Base-by-base conservation (phyloP, 768 basidiomycete genomes). In the Obba rivulosa region DNA sequence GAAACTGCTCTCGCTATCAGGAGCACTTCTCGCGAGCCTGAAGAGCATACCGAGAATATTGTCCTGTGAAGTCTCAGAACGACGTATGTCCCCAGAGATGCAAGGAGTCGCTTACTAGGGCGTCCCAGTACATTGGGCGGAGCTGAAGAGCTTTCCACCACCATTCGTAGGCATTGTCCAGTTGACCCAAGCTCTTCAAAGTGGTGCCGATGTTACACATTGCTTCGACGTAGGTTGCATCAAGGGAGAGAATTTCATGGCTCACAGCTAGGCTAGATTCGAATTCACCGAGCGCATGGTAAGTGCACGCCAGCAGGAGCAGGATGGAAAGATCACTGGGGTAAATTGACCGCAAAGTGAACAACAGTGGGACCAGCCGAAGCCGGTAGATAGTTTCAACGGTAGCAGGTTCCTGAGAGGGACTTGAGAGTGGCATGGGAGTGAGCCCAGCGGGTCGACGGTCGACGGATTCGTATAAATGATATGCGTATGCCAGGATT, bases 191-290 rank as follows among this genome's bases (percentile, higher is more conserved):
- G 8, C 65, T 65, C 18, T 62, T 59, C 46, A 66, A 50, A 11
- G 67, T 64, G 22, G 66, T 66, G 8, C 70, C 71, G 25, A 72
- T 66, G 49, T 73, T 73, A 38, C 57, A 64, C 70, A 73, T 69
- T 16, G 69, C 69, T 52, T 73, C 71, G 39, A 62, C 58, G 25
- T 53, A 63, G 22, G 60, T 52, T 0, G 62, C 51, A 34, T 66
- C 57, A 11, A 62, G 50, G 37, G 50, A 21, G 24, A 72, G 58
- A 18, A 71, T 70, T n/a, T 66, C 62, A 23, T 62, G 55, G 54
- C 66, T 69, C 39, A 62, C 48, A 11, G 50, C 38, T 2, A 69
- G 45, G 47, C 64, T 63, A 11, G 56, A 45, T 14, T 63, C 57
- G 24, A 60, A 59, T 31, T 70, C 62, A 2, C 66, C 67, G 3